These are phyloP conservation scores for Metarhizium robertsii DNA, from an alignment of 2,329 filamentous ascomycete species.

Conservation along the genomic window DNA sequence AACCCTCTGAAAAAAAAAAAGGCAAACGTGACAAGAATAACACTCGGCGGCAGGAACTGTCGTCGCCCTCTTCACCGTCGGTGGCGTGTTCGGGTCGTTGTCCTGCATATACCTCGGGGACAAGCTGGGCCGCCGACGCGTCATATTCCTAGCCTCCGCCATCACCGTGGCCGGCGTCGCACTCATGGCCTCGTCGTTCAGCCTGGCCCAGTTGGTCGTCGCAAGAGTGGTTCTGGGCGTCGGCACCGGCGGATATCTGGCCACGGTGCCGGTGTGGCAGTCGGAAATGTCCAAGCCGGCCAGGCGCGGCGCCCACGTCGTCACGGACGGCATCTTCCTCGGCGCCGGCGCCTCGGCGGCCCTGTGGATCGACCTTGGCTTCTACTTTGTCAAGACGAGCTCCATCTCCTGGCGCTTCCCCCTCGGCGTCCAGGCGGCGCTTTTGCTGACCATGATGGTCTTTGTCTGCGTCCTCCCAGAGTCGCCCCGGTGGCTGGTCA, in stretches of 20 bases:
- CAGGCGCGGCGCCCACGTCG: constrained; percentile 35
- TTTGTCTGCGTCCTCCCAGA: constrained; percentile 27
- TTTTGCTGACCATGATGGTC: constrained; percentile 36
- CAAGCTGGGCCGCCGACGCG: constrained; percentile 45
- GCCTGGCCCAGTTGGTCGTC: constrained; percentile 23
- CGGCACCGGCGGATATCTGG: constrained; percentile 43
- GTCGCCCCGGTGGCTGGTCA: constrained; percentile 27
- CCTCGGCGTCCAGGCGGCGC: constrained; percentile 30
- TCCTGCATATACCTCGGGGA: constrained; percentile 40
- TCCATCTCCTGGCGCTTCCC: constrained; percentile 39
- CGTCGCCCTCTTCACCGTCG: constrained; percentile 45
- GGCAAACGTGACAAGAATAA: neutral
- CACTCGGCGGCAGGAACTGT: constrained; percentile 13
- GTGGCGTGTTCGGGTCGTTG: constrained; percentile 44
- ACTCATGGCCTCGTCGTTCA: constrained; percentile 43
- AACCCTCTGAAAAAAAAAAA: too few species aligned
- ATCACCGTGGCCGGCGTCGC: constrained; percentile 43
- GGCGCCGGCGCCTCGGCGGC: constrained; percentile 24
- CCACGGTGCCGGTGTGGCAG: constrained; percentile 45
- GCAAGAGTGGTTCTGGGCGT: constrained; percentile 42
- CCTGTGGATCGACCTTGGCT: constrained; percentile 36
- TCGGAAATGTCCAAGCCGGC: constrained; percentile 40
- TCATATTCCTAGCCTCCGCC: constrained; percentile 42
- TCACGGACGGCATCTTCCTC: constrained; percentile 38
- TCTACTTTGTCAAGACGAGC: constrained; percentile 15